Percentiles rank a stretch among this genome's conserved stretches.
Evolutionary conservation across 1,284 basidiomycete species (phyloP).

Genomic region (Volvariella surrecta): DNA sequence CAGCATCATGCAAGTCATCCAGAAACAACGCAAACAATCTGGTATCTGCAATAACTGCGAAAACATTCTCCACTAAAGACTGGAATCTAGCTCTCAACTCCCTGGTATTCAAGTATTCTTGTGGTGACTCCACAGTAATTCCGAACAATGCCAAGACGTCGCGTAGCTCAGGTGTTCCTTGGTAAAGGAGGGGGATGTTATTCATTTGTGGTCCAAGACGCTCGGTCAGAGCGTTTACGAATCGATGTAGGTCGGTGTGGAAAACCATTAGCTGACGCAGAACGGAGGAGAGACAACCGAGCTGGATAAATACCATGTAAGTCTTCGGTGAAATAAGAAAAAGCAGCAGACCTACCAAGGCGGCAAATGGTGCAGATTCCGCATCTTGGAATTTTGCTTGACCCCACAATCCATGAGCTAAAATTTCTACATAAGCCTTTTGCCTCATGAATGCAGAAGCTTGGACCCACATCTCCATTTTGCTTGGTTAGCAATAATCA

Average conservation of each 20-base stretch:
- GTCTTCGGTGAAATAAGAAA: slow-evolving; percentile 2
- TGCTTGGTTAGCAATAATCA: slow-evolving; percentile 58
- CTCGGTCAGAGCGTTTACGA: slow-evolving; percentile 46
- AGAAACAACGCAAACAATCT: slow-evolving; percentile 59
- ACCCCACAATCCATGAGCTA: slow-evolving; percentile 66
- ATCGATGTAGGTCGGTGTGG: slow-evolving; percentile 59
- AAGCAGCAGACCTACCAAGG: slow-evolving; percentile 34
- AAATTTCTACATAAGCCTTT: background rate
- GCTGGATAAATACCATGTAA: slow-evolving; percentile 23
- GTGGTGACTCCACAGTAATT: slow-evolving; percentile 40
- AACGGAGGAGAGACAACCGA: slow-evolving; percentile 59
- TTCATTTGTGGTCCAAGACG: slow-evolving; percentile 58
- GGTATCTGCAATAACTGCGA: slow-evolving; percentile 57
- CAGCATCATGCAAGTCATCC: slow-evolving; percentile 66
- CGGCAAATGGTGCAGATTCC: slow-evolving; percentile 58
- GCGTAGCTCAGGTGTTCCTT: slow-evolving; percentile 58
- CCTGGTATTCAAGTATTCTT: slow-evolving; percentile 43
- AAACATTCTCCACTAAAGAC: slow-evolving; percentile 58
- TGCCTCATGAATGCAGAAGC: slow-evolving; percentile 6
- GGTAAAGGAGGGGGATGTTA: slow-evolving; percentile 59
- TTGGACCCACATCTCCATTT: slow-evolving; percentile 52
- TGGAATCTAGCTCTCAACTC: slow-evolving; percentile 63
- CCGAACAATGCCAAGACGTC: slow-evolving; percentile 51
- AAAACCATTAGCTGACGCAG: slow-evolving; percentile 66
- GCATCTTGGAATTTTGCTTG: slow-evolving; percentile 62